These are phyloP conservation scores for Leccinum longicurvipes DNA, from an alignment of 768 basidiomycete species.

Conservation along the genomic window DNA sequence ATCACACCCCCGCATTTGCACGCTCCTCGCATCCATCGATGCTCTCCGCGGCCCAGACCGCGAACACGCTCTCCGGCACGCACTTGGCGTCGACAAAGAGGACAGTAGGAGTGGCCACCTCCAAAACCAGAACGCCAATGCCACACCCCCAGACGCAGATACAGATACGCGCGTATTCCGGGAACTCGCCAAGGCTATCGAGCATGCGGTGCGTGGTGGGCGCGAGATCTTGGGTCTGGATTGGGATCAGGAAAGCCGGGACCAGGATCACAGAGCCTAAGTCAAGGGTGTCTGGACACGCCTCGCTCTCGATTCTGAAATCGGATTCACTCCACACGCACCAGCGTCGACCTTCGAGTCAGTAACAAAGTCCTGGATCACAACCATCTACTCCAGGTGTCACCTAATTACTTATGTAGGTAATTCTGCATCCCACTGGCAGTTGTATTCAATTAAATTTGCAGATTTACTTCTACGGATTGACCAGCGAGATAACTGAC, in stretches of 20 bases:
- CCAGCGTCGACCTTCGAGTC: background rate
- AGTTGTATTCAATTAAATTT: too few relatives aligned
- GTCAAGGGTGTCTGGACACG: background rate
- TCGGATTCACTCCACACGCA: background rate
- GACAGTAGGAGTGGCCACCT: constrained; percentile 35
- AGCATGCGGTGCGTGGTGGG: constrained; percentile 59
- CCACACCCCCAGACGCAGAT: constrained; percentile 44
- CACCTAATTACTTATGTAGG: too few relatives aligned
- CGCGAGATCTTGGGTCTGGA: constrained; percentile 56
- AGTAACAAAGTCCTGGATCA: too few relatives aligned
- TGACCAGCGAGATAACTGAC: too few relatives aligned
- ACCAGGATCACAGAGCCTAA: background rate
- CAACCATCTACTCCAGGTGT: too few relatives aligned
- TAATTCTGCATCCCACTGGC: too few relatives aligned
- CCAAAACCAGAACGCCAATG: constrained; percentile 9
- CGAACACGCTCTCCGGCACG: constrained; percentile 60
- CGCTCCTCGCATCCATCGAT: constrained; percentile 56
- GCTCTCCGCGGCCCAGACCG: constrained; percentile 59
- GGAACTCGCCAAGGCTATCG: constrained; percentile 63
- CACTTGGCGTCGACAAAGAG: constrained; percentile 52
- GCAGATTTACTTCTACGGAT: too few relatives aligned
- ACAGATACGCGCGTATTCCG: constrained; percentile 42
- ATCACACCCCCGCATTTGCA: constrained; percentile 48
- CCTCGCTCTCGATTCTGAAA: background rate
- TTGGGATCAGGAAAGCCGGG: constrained; percentile 43